Evolutionary conservation across 2,329 filamentous ascomycete genomes (phyloP).

Genomic region (Paraphoma sp.): DNA sequence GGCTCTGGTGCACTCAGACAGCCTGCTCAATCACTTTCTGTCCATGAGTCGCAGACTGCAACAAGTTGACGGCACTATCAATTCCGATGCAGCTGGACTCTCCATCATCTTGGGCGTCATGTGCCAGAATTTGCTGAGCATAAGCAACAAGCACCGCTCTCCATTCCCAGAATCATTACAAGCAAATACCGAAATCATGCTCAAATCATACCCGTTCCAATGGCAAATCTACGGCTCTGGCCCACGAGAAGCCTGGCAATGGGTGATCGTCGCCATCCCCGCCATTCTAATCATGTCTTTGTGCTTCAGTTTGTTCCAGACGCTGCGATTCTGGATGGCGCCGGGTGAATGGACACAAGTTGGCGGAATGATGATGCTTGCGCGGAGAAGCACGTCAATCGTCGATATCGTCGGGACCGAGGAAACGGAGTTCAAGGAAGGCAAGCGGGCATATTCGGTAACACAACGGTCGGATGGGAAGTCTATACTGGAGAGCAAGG

Average conservation of each 20-base stretch:
- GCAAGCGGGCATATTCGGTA: not conserved
- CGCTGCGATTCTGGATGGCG: not conserved
- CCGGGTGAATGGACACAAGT: not conserved
- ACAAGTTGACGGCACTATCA: not conserved
- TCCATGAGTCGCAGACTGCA: constrained; percentile 2
- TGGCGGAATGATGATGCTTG: not conserved
- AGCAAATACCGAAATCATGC: not conserved
- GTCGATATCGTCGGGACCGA: not conserved
- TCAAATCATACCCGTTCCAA: constrained; percentile 8
- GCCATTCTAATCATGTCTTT: not conserved
- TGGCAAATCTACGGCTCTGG: constrained; percentile 13
- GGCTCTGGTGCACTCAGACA: not conserved
- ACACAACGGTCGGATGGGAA: not conserved
- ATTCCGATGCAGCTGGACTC: constrained; percentile 4
- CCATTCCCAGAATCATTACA: constrained; percentile 1
- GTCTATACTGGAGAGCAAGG: not conserved
- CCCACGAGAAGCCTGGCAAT: constrained; percentile 7
- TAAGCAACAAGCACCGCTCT: constrained; percentile 6
- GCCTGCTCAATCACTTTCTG: not conserved
- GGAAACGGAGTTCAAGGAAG: not conserved
- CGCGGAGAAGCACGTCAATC: not conserved
- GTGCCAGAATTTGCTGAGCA: constrained; percentile 8
- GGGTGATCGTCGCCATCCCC: constrained; percentile 4
- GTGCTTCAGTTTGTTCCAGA: not conserved
- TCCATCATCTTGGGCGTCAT: constrained; percentile 3